These are phyloP conservation scores for Geranomyces michiganensis DNA, from an alignment of 192 early-diverging fungal species.

Conservation along the genomic window DNA sequence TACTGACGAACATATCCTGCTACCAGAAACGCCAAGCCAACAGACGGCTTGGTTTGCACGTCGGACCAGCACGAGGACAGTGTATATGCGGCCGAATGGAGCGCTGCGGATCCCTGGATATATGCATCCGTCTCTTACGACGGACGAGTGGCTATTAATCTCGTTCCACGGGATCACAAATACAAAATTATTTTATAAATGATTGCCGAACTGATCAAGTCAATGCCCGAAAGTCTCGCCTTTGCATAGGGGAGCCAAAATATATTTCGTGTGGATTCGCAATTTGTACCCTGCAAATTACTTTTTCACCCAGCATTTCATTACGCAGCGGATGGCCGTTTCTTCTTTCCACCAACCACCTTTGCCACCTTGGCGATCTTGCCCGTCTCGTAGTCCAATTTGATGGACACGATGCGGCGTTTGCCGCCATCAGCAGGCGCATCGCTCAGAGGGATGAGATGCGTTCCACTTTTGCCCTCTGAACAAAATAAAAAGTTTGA, in stretches of 20 bases:
- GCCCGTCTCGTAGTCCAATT: not conserved
- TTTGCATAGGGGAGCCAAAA: too few relatives aligned
- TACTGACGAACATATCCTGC: not conserved
- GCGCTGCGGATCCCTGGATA: constrained; percentile 87
- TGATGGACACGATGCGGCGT: not conserved
- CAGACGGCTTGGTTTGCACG: constrained; percentile 82
- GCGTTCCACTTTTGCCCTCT: too few relatives aligned
- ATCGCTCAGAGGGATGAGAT: too few relatives aligned
- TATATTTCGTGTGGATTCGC: not conserved
- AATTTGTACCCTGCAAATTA: too few relatives aligned
- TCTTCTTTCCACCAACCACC: not conserved
- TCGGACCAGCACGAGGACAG: constrained; percentile 95
- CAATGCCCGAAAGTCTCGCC: not conserved
- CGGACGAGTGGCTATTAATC: constrained; percentile 89
- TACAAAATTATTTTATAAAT: constrained; percentile 75
- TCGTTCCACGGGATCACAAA: constrained; percentile 83
- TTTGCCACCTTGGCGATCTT: not conserved
- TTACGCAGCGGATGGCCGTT: not conserved
- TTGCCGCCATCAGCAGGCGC: too few relatives aligned
- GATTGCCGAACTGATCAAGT: not conserved
- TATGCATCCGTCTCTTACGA: constrained; percentile 94
- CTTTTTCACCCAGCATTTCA: too few relatives aligned
- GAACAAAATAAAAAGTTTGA: too few relatives aligned
- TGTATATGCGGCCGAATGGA: constrained; percentile 91
- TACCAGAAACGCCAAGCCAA: constrained; percentile 38